Conservation (phyloP, 257 asterid species). For the Cordia subcordata region DNA sequence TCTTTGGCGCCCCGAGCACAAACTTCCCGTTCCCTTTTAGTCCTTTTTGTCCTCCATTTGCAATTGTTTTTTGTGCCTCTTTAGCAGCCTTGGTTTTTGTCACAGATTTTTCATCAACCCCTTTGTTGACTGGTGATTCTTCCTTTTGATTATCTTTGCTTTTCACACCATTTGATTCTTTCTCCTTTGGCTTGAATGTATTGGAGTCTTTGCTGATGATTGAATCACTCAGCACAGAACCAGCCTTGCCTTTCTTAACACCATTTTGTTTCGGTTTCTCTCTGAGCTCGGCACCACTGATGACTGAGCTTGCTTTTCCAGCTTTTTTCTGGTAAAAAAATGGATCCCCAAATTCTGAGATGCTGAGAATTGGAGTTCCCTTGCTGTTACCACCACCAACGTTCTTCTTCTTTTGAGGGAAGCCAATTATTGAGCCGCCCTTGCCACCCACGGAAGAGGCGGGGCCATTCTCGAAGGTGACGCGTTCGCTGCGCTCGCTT, state of each 20-base stretch:
- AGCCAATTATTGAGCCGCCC: constrained; percentile 36
- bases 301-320: constrained; percentile 81
- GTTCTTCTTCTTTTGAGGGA: constrained; percentile 17
- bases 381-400: constrained; percentile 20
- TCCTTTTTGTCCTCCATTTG: constrained; percentile 28
- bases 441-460: no score
- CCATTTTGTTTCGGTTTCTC: constrained; percentile 29
- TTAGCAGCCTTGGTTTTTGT: constrained; percentile 14
- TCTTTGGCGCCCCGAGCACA: constrained; percentile 33
- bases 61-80: constrained; percentile 16
- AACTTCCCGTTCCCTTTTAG: constrained; percentile 18
- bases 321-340: constrained; percentile 11
- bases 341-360: constrained; percentile 42
- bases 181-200: constrained; percentile 8
- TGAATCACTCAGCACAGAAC: constrained; percentile 64
- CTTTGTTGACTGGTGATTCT: constrained; percentile 12
- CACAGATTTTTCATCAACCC: constrained; percentile 31
- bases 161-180: constrained; percentile 6
- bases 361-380: constrained; percentile 59
- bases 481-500: constrained; percentile 66
- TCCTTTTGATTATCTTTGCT: neutral
- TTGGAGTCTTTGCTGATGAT: constrained; percentile 48
- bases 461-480: constrained; percentile 27
- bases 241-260: constrained; percentile 34
- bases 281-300: constrained; percentile 50